These are phyloP conservation scores for Thermothielavioides terrestris DNA, from an alignment of 495 filamentous ascomycete genomes.

Conservation along the genomic window DNA sequence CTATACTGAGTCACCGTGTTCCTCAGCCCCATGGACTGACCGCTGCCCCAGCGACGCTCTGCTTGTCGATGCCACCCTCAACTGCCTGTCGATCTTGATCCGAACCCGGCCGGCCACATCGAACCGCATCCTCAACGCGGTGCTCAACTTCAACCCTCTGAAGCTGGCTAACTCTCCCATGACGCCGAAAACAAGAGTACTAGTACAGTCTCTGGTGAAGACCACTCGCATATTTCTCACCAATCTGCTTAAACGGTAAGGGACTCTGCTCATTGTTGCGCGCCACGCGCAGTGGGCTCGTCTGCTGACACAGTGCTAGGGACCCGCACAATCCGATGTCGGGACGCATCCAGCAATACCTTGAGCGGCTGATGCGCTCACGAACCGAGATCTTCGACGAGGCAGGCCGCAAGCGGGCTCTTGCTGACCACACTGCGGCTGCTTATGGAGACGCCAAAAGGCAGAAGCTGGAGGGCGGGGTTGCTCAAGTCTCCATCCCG, in stretches of 20 bases:
- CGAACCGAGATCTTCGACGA: slow-evolving; percentile 70
- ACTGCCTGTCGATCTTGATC: slow-evolving; percentile 71
- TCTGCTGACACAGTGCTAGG: slow-evolving; percentile 35
- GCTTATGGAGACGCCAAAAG: slow-evolving; percentile 39
- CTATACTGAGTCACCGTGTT: background rate
- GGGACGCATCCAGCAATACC: slow-evolving; percentile 68
- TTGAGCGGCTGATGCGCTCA: slow-evolving; percentile 67
- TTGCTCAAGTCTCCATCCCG: slow-evolving; percentile 45
- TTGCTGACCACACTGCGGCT: slow-evolving; percentile 58
- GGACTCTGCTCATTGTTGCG: slow-evolving; percentile 5
- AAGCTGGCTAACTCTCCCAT: slow-evolving; percentile 67
- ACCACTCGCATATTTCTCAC: slow-evolving; percentile 75
- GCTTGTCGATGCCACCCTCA: slow-evolving; percentile 86
- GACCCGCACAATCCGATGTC: slow-evolving; percentile 60
- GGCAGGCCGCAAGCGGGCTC: slow-evolving; percentile 62
- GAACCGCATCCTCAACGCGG: slow-evolving; percentile 71
- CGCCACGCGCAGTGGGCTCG: background rate
- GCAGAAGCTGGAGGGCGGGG: slow-evolving; percentile 23
- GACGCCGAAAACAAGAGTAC: slow-evolving; percentile 67
- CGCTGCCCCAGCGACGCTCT: slow-evolving; percentile 60
- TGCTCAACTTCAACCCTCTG: slow-evolving; percentile 88
- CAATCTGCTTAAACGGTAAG: slow-evolving; percentile 70
- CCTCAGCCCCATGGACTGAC: slow-evolving; percentile 4
- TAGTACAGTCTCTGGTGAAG: slow-evolving; percentile 86
- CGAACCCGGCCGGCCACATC: slow-evolving; percentile 71